Base-by-base conservation (phyloP, 805 yeast species). In the Saccharomycopsis malanga region DNA sequence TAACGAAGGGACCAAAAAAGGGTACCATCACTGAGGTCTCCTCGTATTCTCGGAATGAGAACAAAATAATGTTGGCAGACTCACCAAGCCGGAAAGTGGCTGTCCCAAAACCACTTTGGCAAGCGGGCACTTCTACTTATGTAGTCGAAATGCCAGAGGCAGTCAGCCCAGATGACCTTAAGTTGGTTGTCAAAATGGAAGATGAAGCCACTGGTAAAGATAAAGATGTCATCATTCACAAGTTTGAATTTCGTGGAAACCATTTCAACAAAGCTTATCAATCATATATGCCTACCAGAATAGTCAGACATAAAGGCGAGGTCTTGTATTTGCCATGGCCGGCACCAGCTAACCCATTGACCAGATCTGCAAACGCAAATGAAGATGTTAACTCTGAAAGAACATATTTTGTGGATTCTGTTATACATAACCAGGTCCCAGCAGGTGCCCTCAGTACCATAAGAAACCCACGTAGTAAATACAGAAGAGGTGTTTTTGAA, bases 261-360 rank as follows among this genome's bases (percentile, higher is more conserved):
- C 82, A 83, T 60, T 91, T 75, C 62, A 95, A 88, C 59, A 77
- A 76, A 39, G 77, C 82, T 55, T 80, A 82, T 63, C 81, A 81
- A 60, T 71, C 71, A 57, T 75, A 82, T 72, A 66, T 87, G 69
- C 95, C 95, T 25, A 77, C 76, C 50, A 77, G 98, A 64, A 76
- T 78, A 56, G 87, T 89, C 22, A 75, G 74, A 53, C 80, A 84
- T 55, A 81, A 83, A 56, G 49, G 46, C 12, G 77, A 74, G 36
- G 74, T 78, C 44, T 68, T 87, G 45, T 76, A 79, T 21, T 80
- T 89, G 43, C 97, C 97, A 45, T 91, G 95, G 95, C 96, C 96
- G 34, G 74, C 76, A 56, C 89, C 93, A 1, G 78, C 71, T 29
- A 24, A 38, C 5, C 46, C 49, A 30, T 20, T 39, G 10, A 21